Evolutionary conservation across 768 basidiomycete genomes (phyloP).

Genomic region (Psilocybe azurescens): DNA sequence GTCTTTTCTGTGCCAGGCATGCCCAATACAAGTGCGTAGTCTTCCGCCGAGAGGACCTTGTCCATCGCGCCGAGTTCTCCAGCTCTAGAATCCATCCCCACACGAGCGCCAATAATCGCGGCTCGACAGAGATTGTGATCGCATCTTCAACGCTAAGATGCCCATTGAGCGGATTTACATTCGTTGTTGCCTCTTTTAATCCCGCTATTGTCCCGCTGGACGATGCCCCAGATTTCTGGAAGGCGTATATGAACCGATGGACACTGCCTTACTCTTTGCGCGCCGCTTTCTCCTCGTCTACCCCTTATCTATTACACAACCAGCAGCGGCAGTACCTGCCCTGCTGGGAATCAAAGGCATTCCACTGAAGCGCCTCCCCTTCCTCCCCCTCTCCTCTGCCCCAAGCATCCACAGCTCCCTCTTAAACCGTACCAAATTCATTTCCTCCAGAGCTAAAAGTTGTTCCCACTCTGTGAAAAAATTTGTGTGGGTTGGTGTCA

Average conservation of each 20-base stretch:
- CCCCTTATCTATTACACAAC: not conserved
- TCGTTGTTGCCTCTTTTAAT: not conserved
- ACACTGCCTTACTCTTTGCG: constrained; percentile 54
- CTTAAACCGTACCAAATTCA: constrained; percentile 81
- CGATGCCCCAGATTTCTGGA: constrained; percentile 46
- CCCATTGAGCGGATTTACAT: constrained; percentile 64
- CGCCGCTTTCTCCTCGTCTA: not conserved
- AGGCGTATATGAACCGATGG: constrained; percentile 81
- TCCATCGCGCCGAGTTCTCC: constrained; percentile 68
- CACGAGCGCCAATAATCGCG: constrained; percentile 81
- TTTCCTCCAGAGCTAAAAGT: constrained; percentile 84
- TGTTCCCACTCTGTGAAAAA: constrained; percentile 95
- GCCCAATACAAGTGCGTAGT: constrained; percentile 92
- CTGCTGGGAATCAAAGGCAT: constrained; percentile 53
- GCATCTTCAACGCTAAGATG: constrained; percentile 83
- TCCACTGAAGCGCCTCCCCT: constrained; percentile 82
- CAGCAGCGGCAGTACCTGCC: not conserved
- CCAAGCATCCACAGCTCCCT: constrained; percentile 95
- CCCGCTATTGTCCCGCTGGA: too few relatives aligned
- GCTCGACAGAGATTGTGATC: constrained; percentile 86
- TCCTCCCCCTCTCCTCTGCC: constrained; percentile 76
- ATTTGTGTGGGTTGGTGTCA: constrained; percentile 64
- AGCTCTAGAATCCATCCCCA: constrained; percentile 85
- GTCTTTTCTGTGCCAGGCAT: constrained; percentile 99
- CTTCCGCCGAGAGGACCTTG: constrained; percentile 77